Conservation (phyloP, 257 asterid species). For the Penstemon barbatus region DNA sequence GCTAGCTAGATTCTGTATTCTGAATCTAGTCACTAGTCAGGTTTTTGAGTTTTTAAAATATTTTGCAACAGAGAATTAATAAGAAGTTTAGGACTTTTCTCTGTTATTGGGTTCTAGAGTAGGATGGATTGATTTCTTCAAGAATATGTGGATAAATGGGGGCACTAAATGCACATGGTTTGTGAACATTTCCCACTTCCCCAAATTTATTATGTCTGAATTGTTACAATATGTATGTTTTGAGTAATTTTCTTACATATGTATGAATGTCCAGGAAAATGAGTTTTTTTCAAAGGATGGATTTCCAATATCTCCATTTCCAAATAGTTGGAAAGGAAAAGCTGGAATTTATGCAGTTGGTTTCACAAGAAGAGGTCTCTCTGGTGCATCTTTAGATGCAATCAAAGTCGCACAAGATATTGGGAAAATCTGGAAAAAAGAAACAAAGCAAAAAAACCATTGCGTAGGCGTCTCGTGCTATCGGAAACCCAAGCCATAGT, state of each 20-base stretch:
- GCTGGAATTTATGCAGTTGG: conserved; percentile 87
- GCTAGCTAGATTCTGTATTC: conserved; percentile 61
- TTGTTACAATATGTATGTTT: too few relatives aligned
- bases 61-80: conserved; percentile 31
- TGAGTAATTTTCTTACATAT: too few relatives aligned
- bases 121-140: conserved; percentile 44
- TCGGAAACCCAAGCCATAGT: conserved; percentile 47
- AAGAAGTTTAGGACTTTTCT: background rate
- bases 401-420: conserved; percentile 72
- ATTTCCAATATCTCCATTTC: conserved; percentile 68
- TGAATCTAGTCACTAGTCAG: conserved; percentile 47
- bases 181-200: conserved; percentile 20
- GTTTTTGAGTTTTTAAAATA: conserved; percentile 30
- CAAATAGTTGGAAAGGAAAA: conserved; percentile 93
- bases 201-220: background rate
- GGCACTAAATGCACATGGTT: conserved; percentile 12
- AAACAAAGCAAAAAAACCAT: conserved; percentile 56
- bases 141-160: conserved; percentile 29
- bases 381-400: conserved; percentile 84
- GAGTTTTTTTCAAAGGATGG: conserved; percentile 72
- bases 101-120: conserved; percentile 10
- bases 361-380: conserved; percentile 79
- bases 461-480: conserved; percentile 48
- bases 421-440: conserved; percentile 72
- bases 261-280: conserved; percentile 47